These are phyloP conservation scores for Termitomyces sp. DNA, from an alignment of 768 basidiomycete species.

Conservation along the genomic window DNA sequence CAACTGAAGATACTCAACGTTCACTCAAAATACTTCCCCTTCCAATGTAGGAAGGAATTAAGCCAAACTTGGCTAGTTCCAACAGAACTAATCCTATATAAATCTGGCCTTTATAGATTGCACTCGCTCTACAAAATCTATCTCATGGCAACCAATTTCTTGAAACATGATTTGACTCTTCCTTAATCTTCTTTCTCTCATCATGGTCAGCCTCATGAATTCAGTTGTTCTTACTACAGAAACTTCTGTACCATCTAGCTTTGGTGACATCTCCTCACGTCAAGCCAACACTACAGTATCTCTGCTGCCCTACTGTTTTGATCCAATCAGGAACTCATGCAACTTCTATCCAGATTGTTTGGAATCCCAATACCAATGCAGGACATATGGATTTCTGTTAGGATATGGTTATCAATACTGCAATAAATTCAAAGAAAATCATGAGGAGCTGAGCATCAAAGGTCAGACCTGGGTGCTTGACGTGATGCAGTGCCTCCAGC, in stretches of 20 bases:
- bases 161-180: background rate
- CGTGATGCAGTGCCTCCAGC: conserved; percentile 45
- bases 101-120: no score
- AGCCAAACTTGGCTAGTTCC: no score
- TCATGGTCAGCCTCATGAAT: background rate
- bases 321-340: conserved; percentile 36
- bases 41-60: no score
- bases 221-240: no score
- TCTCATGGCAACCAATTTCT: no score
- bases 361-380: conserved; percentile 41
- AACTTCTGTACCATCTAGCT: background rate
- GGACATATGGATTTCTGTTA: conserved; percentile 38
- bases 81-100: no score
- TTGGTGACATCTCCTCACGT: background rate
- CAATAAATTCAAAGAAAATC: conserved; percentile 28
- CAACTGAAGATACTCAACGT: no score
- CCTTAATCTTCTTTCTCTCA: background rate
- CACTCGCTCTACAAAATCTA: no score
- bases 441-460: conserved; percentile 21
- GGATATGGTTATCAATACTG: conserved; percentile 39
- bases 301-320: conserved; percentile 15
- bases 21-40: no score
- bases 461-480: conserved; percentile 41
- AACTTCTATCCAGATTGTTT: conserved; percentile 42
- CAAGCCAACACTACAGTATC: background rate